Conservation (phyloP, 768 basidiomycete species). For the Paxillus rubicundulus region DNA sequence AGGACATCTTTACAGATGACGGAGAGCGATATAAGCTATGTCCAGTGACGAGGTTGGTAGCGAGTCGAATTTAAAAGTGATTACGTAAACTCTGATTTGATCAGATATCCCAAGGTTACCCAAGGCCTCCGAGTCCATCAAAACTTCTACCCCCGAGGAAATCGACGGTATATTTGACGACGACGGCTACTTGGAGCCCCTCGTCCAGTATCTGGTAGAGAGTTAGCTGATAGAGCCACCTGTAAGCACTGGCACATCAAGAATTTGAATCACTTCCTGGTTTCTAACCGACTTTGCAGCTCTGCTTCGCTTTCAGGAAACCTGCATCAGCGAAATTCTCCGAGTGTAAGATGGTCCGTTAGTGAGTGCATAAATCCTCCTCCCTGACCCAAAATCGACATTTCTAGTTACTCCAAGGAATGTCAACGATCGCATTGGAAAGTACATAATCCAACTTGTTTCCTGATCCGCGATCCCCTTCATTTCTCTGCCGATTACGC, state of each 20-base stretch:
- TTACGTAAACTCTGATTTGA: no score
- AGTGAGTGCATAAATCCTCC: background rate
- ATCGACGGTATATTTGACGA: background rate
- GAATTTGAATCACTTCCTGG: background rate
- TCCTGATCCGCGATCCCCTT: background rate
- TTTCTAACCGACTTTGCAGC: background rate
- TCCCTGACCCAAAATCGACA: background rate
- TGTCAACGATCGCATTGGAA: background rate
- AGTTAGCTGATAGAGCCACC: background rate
- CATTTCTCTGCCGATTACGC: background rate
- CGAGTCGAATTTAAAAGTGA: no score
- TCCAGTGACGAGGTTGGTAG: background rate
- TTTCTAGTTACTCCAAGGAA: background rate
- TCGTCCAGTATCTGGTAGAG: background rate
- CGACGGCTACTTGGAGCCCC: background rate
- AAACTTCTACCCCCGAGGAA: background rate
- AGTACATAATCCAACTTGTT: background rate
- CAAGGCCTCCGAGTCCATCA: background rate
- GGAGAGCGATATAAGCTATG: background rate
- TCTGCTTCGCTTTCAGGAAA: background rate
- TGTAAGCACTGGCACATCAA: background rate
- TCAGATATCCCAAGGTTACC: background rate
- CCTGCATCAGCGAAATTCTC: background rate
- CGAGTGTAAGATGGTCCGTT: background rate
- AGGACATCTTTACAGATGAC: conserved; percentile 12